Conservation (phyloP, 2,329 filamentous ascomycete genomes). For the Lachnellula cervina region DNA sequence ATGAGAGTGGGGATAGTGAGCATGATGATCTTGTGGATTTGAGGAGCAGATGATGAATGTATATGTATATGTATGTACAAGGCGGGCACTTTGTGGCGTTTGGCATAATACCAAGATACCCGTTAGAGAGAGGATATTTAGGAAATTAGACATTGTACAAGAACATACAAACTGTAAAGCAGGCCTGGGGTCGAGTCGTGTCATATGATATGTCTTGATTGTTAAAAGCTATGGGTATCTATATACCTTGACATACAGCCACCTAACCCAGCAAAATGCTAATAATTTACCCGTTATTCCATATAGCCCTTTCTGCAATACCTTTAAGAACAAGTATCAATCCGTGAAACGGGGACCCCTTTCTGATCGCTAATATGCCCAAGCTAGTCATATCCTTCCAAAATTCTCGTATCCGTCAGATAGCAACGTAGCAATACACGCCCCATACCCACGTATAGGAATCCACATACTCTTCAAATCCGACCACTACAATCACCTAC, state of each 20-base stretch:
- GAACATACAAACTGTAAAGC: neutral
- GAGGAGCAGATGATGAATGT: neutral
- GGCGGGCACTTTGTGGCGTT: conserved; percentile 29
- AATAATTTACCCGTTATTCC: neutral
- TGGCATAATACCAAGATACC: conserved; percentile 64
- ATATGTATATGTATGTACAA: no score
- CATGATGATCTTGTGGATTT: conserved; percentile 7
- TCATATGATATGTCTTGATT: neutral
- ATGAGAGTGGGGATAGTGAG: conserved; percentile 7
- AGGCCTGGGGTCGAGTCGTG: neutral
- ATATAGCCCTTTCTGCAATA: neutral
- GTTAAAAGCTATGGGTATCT: neutral
- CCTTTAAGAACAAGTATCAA: conserved; percentile 48
- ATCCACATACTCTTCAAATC: neutral
- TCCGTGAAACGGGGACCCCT: conserved; percentile 64
- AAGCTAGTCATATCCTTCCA: conserved; percentile 22
- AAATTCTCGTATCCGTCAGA: conserved; percentile 24
- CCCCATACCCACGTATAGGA: neutral
- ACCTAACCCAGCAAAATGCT: neutral
- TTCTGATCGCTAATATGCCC: conserved; percentile 52
- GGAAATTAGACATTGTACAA: conserved; percentile 29
- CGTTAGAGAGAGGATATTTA: conserved; percentile 39
- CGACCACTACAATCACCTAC: neutral
- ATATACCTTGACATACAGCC: neutral
- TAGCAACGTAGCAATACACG: neutral